Evolutionary conservation across 768 basidiomycete genomes (phyloP).

Genomic region (Leccinum aurantiacum): DNA sequence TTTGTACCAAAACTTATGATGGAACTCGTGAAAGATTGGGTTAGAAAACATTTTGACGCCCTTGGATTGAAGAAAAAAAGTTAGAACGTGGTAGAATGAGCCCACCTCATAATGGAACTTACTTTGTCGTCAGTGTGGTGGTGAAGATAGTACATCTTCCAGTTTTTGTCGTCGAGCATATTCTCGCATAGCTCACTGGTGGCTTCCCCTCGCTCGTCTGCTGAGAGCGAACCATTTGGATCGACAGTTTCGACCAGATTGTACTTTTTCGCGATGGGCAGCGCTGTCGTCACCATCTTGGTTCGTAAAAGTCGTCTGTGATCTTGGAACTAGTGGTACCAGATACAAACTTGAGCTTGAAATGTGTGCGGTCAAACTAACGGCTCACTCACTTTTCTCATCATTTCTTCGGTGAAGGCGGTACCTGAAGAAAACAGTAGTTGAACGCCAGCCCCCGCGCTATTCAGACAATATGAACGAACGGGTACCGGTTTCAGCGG

Average conservation of each 20-base stretch:
- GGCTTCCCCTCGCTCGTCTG: neutral
- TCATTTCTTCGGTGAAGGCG: neutral
- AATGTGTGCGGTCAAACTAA: neutral
- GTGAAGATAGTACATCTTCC: neutral
- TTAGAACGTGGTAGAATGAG: neutral
- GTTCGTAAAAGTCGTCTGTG: neutral
- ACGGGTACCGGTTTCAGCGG: too few species aligned
- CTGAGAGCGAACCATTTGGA: neutral
- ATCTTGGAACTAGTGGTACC: neutral
- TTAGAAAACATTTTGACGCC: neutral
- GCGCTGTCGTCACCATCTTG: neutral
- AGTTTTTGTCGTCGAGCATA: neutral
- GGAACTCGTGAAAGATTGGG: neutral
- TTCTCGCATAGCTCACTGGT: neutral
- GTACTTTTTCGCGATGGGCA: neutral
- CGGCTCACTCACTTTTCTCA: neutral
- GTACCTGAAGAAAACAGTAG: neutral
- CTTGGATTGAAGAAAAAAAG: neutral
- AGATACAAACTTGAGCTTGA: neutral
- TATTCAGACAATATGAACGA: neutral
- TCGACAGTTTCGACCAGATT: neutral
- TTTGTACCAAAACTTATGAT: neutral
- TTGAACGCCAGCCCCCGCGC: neutral
- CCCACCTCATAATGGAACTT: too few species aligned
- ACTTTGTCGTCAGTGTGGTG: neutral